Percentiles rank a stretch among this genome's conserved stretches.
Evolutionary conservation across 2,329 filamentous ascomycete species (phyloP).

Genomic region (Monosporascus sp.): DNA sequence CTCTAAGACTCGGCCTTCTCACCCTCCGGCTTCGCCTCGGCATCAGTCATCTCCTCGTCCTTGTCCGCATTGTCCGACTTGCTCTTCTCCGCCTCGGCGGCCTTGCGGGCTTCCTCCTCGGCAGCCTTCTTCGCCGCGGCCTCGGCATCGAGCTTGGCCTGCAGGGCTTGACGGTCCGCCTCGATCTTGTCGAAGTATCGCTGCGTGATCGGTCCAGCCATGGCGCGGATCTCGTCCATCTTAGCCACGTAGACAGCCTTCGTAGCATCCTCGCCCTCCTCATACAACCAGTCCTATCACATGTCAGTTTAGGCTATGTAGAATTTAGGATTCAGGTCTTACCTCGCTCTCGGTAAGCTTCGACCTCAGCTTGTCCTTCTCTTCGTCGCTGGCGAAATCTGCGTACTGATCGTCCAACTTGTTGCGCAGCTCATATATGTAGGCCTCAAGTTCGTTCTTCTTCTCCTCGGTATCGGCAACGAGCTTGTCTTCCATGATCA

Average conservation of each 20-base stretch:
- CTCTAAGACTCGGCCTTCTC: slow-evolving; percentile 37
- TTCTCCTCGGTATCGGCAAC: slow-evolving; percentile 97
- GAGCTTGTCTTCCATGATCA: slow-evolving; percentile 98
- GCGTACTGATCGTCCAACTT: slow-evolving; percentile 91
- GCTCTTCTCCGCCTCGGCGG: slow-evolving; percentile 46
- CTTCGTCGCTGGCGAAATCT: slow-evolving; percentile 83
- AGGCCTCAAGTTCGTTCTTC: slow-evolving; percentile 99
- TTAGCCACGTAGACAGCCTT: slow-evolving; percentile 94
- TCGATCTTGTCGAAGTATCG: slow-evolving; percentile 94
- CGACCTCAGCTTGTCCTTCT: slow-evolving; percentile 79
- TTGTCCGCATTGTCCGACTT: slow-evolving; percentile 34
- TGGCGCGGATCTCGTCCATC: slow-evolving; percentile 88
- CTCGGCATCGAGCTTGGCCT: slow-evolving; percentile 74
- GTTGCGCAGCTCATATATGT: slow-evolving; percentile 93
- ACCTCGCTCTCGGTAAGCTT: slow-evolving; percentile 87
- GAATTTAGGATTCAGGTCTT: slow-evolving; percentile 33
- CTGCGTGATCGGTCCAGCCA: slow-evolving; percentile 87
- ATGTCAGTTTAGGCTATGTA: slow-evolving; percentile 14
- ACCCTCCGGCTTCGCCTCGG: slow-evolving; percentile 48
- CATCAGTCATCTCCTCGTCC: slow-evolving; percentile 62
- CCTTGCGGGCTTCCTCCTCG: slow-evolving; percentile 51
- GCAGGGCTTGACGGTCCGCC: slow-evolving; percentile 71
- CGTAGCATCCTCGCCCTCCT: slow-evolving; percentile 89
- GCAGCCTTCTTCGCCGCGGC: slow-evolving; percentile 67
- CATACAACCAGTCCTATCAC: slow-evolving; percentile 93